These are phyloP conservation scores for Benincasa hispida DNA, from an alignment of 306 rosid genomes.

Conservation along the genomic window DNA sequence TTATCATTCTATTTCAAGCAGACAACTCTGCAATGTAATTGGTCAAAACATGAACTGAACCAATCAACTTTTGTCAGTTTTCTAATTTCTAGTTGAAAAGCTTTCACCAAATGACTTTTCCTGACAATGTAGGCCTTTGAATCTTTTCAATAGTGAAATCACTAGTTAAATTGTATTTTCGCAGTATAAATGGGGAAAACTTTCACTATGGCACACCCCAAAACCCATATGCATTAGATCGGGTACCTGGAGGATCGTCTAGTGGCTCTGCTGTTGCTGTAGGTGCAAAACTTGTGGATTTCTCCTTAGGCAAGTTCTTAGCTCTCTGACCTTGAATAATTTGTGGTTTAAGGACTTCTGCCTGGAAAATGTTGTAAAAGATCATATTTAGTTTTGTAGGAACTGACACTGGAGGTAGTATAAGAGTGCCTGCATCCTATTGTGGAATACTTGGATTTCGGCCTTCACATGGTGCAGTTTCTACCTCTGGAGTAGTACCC, in stretches of 20 bases:
- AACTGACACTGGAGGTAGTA: slow-evolving; percentile 92
- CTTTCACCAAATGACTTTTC: neutral
- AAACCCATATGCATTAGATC: slow-evolving; percentile 32
- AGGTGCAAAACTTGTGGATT: slow-evolving; percentile 76
- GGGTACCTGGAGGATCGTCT: slow-evolving; percentile 54
- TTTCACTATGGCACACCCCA: slow-evolving; percentile 41
- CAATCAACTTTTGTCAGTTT: neutral
- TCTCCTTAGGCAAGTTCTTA: slow-evolving; percentile 50
- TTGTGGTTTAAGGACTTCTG: slow-evolving; percentile 2
- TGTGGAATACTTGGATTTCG: slow-evolving; percentile 92
- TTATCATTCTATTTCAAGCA: neutral
- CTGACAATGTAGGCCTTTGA: slow-evolving; percentile 4
- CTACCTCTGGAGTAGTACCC: slow-evolving; percentile 59
- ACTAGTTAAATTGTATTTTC: neutral
- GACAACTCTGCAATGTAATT: neutral
- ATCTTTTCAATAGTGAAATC: neutral
- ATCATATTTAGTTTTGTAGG: slow-evolving; percentile 28
- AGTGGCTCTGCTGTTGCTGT: slow-evolving; percentile 63
- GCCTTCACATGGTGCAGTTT: slow-evolving; percentile 65
- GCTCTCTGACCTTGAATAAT: neutral
- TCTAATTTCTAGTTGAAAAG: neutral
- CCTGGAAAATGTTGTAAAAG: neutral
- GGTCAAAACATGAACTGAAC: neutral
- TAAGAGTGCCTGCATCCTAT: slow-evolving; percentile 81
- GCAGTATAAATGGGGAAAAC: slow-evolving; percentile 44